A percentile compares a stretch with the other conserved stretches of the same genome.
Evolutionary conservation across 805 yeast species (phyloP).

Genomic region (Grigorovia jiainica): DNA sequence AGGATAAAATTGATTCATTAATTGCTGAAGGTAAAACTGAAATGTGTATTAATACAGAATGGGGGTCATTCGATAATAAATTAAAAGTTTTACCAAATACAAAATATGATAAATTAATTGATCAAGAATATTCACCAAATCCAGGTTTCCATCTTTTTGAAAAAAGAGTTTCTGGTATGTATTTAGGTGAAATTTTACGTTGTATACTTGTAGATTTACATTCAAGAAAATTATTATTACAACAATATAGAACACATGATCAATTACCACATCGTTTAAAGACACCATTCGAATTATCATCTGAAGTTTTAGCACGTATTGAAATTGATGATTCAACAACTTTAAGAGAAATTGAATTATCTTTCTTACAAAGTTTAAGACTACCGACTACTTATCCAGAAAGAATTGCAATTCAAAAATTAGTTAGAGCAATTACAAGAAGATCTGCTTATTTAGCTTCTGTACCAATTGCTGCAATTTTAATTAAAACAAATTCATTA

Average conservation of each 20-base stretch:
- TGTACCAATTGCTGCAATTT: slow-evolving; percentile 79
- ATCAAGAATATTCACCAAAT: slow-evolving; percentile 60
- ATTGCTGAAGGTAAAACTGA: slow-evolving; percentile 40
- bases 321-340: slow-evolving; percentile 77
- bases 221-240: slow-evolving; percentile 47
- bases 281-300: slow-evolving; percentile 68
- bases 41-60: slow-evolving; percentile 92
- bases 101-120: slow-evolving; percentile 64
- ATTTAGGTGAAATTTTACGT: slow-evolving; percentile 81
- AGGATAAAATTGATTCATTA: slow-evolving; percentile 31
- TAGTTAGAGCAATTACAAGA: slow-evolving; percentile 71
- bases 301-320: slow-evolving; percentile 77
- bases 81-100: slow-evolving; percentile 68
- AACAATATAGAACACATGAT: slow-evolving; percentile 37
- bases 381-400: slow-evolving; percentile 63
- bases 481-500: slow-evolving; percentile 57
- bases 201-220: slow-evolving; percentile 62
- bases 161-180: slow-evolving; percentile 88
- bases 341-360: slow-evolving; percentile 59
- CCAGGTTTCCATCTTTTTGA: slow-evolving; percentile 87
- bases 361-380: slow-evolving; percentile 56
- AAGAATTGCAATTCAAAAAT: slow-evolving; percentile 58
- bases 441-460: slow-evolving; percentile 90
- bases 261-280: slow-evolving; percentile 49
- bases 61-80: slow-evolving; percentile 95